These are phyloP conservation scores for Mycocentrospora acerina DNA, from an alignment of 2,329 filamentous ascomycete species.

Conservation along the genomic window DNA sequence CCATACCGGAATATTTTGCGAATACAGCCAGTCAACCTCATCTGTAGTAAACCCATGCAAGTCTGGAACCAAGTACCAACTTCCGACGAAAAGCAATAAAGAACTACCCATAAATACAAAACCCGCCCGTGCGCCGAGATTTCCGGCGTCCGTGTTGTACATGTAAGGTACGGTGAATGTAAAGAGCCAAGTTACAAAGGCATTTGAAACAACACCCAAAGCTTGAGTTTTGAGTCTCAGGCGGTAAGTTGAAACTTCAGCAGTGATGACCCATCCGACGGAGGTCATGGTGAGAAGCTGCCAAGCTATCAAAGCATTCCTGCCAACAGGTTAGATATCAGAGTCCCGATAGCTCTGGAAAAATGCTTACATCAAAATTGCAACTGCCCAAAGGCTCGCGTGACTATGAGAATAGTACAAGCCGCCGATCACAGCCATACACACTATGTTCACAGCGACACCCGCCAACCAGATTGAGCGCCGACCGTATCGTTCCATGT, in stretches of 20 bases:
- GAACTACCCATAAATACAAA: conserved; percentile 38
- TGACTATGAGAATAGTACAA: conserved; percentile 4
- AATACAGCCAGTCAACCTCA: conserved; percentile 8
- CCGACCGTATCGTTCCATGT: conserved; percentile 9
- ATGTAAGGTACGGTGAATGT: conserved; percentile 43
- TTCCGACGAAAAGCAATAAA: conserved; percentile 3
- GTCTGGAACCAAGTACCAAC: conserved; percentile 7
- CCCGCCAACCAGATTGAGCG: conserved; percentile 9
- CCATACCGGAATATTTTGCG: conserved; percentile 5
- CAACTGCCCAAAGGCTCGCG: conserved; percentile 5
- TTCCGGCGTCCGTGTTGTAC: conserved; percentile 45
- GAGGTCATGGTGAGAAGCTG: conserved; percentile 8
- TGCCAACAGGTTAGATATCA: background rate
- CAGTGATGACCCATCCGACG: conserved; percentile 6
- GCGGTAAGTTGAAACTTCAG: conserved; percentile 5
- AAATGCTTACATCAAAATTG: conserved; percentile 6
- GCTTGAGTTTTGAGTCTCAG: conserved; percentile 5
- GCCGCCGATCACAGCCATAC: conserved; percentile 5
- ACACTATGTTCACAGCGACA: conserved; percentile 2
- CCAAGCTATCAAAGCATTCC: conserved; percentile 9
- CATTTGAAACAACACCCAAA: conserved; percentile 5
- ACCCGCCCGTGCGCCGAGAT: conserved; percentile 44
- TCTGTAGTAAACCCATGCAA: conserved; percentile 4
- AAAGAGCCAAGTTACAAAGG: conserved; percentile 5
- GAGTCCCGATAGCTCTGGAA: background rate